Conservation (phyloP, 2,329 filamentous ascomycete species). For the Periconia macrospinosa region DNA sequence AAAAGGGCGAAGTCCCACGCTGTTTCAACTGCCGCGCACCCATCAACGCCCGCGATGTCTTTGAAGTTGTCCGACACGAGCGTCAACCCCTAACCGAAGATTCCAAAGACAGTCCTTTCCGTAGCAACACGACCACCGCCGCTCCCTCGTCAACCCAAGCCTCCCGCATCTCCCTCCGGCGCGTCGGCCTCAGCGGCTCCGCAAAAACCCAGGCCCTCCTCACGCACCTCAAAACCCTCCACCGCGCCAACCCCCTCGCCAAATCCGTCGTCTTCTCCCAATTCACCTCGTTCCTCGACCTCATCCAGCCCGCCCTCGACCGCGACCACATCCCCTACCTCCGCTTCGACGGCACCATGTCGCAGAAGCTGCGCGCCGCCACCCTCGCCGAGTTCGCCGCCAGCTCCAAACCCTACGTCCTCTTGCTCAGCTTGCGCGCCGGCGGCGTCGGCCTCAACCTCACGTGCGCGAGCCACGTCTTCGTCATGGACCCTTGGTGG, state of each 20-base stretch:
- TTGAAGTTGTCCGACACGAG: conserved; percentile 86
- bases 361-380: conserved; percentile 78
- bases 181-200: conserved; percentile 70
- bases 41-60: conserved; percentile 82
- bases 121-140: background rate
- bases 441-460: conserved; percentile 94
- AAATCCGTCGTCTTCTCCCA: conserved; percentile 97
- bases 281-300: conserved; percentile 92
- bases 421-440: conserved; percentile 83
- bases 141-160: conserved; percentile 25
- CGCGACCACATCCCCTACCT: conserved; percentile 74
- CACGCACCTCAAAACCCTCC: conserved; percentile 70
- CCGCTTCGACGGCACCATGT: conserved; percentile 89
- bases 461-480: conserved; percentile 85
- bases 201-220: conserved; percentile 86
- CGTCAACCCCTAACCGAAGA: conserved; percentile 49
- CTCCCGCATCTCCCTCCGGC: conserved; percentile 61
- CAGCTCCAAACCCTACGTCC: conserved; percentile 64
- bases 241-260: conserved; percentile 65
- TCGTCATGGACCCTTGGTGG: conserved; percentile 99
- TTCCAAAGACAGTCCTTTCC: conserved; percentile 24
- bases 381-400: conserved; percentile 73
- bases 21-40: conserved; percentile 90
- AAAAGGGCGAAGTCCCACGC: conserved; percentile 72
- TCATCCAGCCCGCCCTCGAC: conserved; percentile 80